Evolutionary conservation across 1,284 basidiomycete genomes (phyloP).

Genomic region (Boletus holoroseus): DNA sequence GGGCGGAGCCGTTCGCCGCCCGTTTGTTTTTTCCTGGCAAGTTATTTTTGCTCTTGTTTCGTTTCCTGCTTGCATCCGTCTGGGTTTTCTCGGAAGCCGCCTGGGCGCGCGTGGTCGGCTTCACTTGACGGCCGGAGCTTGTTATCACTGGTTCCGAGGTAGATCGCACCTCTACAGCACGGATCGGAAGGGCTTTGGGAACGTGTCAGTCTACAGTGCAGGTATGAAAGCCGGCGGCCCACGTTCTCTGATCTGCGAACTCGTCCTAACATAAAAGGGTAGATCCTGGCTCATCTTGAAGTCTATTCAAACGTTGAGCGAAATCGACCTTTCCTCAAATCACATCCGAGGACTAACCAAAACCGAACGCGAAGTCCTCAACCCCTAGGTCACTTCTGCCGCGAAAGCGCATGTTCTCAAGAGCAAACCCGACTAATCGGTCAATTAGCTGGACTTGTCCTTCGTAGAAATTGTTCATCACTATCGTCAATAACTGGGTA

Average conservation of each 20-base stretch:
- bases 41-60: conserved; percentile 3
- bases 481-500: conserved; percentile 27
- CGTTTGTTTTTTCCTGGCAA: not conserved
- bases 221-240: conserved; percentile 1
- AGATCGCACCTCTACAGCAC: conserved; percentile 2
- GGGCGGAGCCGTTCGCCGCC: not conserved
- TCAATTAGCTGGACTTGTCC: conserved; percentile 29
- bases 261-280: conserved; percentile 28
- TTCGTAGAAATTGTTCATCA: conserved; percentile 32
- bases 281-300: conserved; percentile 33
- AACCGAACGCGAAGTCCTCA: conserved; percentile 29
- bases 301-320: conserved; percentile 14
- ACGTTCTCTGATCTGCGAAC: conserved; percentile 28
- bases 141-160: conserved; percentile 15
- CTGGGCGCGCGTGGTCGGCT: conserved; percentile 18
- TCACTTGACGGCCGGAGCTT: conserved; percentile 26
- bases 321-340: not conserved
- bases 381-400: conserved; percentile 17
- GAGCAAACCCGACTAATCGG: conserved; percentile 24
- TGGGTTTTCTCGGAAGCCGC: conserved; percentile 3
- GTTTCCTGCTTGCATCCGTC: not conserved
- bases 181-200: conserved; percentile 16
- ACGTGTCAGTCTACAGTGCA: conserved; percentile 8
- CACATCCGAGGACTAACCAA: conserved; percentile 19
- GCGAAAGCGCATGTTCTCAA: conserved; percentile 23